These are phyloP conservation scores for Magnusiomyces clavatus DNA, from an alignment of 1,139 yeast species.

Conservation along the genomic window DNA sequence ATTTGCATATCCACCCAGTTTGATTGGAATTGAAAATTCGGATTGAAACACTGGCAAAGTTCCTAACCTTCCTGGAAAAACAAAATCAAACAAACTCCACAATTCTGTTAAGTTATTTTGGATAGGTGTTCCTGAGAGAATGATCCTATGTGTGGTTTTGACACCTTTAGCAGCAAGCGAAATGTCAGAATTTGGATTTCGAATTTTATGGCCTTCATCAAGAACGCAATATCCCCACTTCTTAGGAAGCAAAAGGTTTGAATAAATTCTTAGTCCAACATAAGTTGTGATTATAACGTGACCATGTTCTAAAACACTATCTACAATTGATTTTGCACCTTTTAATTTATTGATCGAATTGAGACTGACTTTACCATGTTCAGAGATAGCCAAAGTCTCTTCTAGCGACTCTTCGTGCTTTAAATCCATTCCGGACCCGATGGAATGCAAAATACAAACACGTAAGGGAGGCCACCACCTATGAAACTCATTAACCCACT, in stretches of 20 bases:
- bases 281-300: constrained; percentile 88
- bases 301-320: constrained; percentile 37
- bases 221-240: constrained; percentile 87
- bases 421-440: constrained; percentile 76
- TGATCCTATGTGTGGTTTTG: constrained; percentile 72
- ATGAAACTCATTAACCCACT: constrained; percentile 94
- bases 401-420: constrained; percentile 47
- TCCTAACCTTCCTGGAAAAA: constrained; percentile 89
- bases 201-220: constrained; percentile 94
- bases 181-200: constrained; percentile 89
- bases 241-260: constrained; percentile 56
- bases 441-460: constrained; percentile 79
- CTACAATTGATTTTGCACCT: constrained; percentile 38
- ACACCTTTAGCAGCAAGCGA: constrained; percentile 79
- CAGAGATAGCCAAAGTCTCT: constrained; percentile 40
- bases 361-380: constrained; percentile 35
- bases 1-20: constrained; percentile 97
- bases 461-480: constrained; percentile 98
- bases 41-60: constrained; percentile 90
- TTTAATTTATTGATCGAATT: constrained; percentile 19
- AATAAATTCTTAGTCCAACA: constrained; percentile 77
- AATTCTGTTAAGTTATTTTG: constrained; percentile 86
- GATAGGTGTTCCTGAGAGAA: constrained; percentile 91
- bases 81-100: constrained; percentile 93
- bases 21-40: constrained; percentile 87